These are phyloP conservation scores for Epithemia pelagica DNA, from an alignment of 108 stramenopile species.

Conservation along the genomic window DNA sequence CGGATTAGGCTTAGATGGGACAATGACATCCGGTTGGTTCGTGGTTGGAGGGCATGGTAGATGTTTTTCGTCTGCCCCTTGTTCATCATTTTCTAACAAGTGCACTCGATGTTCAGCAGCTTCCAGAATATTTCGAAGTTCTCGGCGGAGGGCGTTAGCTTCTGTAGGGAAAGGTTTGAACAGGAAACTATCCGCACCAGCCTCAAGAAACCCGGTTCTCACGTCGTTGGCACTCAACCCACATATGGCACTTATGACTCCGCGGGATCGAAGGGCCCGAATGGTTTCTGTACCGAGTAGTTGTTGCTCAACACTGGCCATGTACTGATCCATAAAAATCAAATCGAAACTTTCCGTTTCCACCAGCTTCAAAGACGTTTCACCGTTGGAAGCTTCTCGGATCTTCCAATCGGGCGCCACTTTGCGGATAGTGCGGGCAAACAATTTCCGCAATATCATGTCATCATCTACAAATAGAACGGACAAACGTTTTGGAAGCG, in stretches of 20 bases:
- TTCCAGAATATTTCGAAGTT: neutral
- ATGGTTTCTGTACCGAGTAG: constrained; percentile 20
- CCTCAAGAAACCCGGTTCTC: constrained; percentile 29
- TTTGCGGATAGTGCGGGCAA: constrained; percentile 8
- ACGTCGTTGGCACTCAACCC: constrained; percentile 43
- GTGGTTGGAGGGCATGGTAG: no score
- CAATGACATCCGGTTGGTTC: no score
- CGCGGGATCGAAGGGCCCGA: constrained; percentile 4
- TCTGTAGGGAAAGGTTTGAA: constrained; percentile 53
- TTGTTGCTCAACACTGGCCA: constrained; percentile 24
- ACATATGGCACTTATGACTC: constrained; percentile 10
- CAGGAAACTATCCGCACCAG: constrained; percentile 37
- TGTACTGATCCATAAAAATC: constrained; percentile 21
- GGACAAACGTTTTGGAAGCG: constrained; percentile 10
- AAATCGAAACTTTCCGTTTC: constrained; percentile 11
- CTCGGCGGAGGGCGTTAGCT: neutral
- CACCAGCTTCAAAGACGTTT: constrained; percentile 16
- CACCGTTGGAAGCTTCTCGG: constrained; percentile 23
- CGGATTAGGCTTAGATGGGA: no score
- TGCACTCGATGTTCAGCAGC: neutral
- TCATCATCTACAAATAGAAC: constrained; percentile 28
- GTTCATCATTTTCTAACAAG: neutral
- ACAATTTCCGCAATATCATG: constrained; percentile 19
- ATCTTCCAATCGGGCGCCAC: constrained; percentile 14
- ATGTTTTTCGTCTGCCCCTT: no score